phyloP scores from a whole-genome alignment of 257 asterid species.

The Primulina eburnea region DNA sequence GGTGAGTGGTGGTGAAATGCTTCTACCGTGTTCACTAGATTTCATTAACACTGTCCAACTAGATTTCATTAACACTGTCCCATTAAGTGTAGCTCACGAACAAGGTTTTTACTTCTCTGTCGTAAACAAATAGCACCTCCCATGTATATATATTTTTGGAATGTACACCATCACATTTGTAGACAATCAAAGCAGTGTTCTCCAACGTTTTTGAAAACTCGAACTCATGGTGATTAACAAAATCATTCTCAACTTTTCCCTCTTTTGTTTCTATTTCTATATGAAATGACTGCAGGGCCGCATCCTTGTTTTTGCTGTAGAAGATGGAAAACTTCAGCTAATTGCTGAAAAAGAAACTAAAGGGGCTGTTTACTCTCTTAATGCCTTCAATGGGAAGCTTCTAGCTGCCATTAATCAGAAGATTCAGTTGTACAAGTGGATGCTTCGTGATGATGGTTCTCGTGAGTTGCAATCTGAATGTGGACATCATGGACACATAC shows the following conservation, averaged over 20 bases:
- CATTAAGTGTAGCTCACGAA: background rate
- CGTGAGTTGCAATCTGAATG: slow-evolving; percentile 95
- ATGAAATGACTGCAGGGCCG: slow-evolving; percentile 64
- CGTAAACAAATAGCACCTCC: background rate
- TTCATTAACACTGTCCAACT: background rate
- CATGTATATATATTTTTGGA: too few relatives aligned
- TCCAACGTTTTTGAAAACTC: background rate
- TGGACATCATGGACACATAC: slow-evolving; percentile 97
- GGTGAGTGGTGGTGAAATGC: background rate
- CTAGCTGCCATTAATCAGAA: slow-evolving; percentile 98
- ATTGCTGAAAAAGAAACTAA: slow-evolving; percentile 95
- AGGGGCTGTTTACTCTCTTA: slow-evolving; percentile 94
- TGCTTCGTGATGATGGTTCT: slow-evolving; percentile 86
- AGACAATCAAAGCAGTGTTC: background rate
- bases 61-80: background rate
- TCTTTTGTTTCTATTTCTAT: background rate
- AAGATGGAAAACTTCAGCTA: slow-evolving; percentile 91
- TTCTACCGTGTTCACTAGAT: background rate
- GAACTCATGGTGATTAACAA: background rate
- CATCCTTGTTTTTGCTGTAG: slow-evolving; percentile 84
- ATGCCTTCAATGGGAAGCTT: slow-evolving; percentile 87
- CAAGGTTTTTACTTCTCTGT: background rate
- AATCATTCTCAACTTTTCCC: background rate
- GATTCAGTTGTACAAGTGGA: slow-evolving; percentile 95
- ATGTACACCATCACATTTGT: background rate